These are phyloP conservation scores for Citrus sinensis DNA, from an alignment of 345 rosid species.

Conservation along the genomic window DVS_A1.0 CM039164.1:7876001-7876500, in stretches of 20 bases:
- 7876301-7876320: background rate
- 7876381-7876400: background rate
- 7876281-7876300: background rate
- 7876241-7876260: background rate
- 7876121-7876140: constrained; percentile 52
- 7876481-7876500: background rate
- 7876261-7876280: background rate
- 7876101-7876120: constrained; percentile 49
- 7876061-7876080: constrained; percentile 38
- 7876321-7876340: constrained; percentile 3
- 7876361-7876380: constrained; percentile 4
- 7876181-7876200: constrained; percentile 45
- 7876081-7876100: constrained; percentile 43
- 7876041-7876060: constrained; percentile 48
- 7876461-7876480: background rate
- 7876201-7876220: background rate
- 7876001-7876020: constrained; percentile 39
- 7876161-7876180: constrained; percentile 34
- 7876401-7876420: background rate
- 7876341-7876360: constrained; percentile 9
- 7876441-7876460: background rate
- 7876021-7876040: constrained; percentile 64
- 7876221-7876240: background rate
- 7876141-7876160: constrained; percentile 52
- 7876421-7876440: background rate